phyloP scores from a whole-genome alignment of 2,329 filamentous ascomycete species.

The Xylaria sp. region DNA sequence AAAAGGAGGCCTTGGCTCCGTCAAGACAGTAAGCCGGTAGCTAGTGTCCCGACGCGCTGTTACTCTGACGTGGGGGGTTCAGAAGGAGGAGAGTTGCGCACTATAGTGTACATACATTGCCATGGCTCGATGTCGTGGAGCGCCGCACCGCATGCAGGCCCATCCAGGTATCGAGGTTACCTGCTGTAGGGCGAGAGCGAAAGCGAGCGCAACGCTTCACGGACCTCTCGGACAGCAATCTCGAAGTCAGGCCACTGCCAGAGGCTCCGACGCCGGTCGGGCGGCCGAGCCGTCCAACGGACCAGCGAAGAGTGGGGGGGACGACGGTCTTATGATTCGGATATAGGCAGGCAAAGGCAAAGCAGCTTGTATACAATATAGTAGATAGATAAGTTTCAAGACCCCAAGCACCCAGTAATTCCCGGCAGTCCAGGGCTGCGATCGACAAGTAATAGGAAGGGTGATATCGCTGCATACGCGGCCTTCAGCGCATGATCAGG shows the following conservation, averaged over 20 bases:
- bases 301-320: not conserved
- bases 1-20: conserved; percentile 11
- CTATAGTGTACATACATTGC: not conserved
- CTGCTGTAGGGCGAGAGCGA: not conserved
- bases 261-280: conserved; percentile 20
- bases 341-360: not conserved
- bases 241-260: conserved; percentile 18
- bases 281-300: conserved; percentile 16
- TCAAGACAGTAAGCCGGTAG: conserved; percentile 29
- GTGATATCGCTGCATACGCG: conserved; percentile 3
- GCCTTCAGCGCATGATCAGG: conserved; percentile 18
- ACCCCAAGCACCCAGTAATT: not conserved
- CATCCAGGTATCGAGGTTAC: not conserved
- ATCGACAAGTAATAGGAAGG: conserved; percentile 13
- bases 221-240: conserved; percentile 16
- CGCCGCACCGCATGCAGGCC: conserved; percentile 21
- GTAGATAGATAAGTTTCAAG: not conserved
- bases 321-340: conserved; percentile 11
- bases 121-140: conserved; percentile 4
- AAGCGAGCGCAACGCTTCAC: conserved; percentile 4
- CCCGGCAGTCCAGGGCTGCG: not conserved
- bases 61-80: conserved; percentile 26
- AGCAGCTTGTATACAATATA: not conserved
- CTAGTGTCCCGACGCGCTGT: conserved; percentile 27
- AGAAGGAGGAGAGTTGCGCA: not conserved